These are phyloP conservation scores for Hypocrella siamensis DNA, from an alignment of 2,329 filamentous ascomycete species.

Conservation along the genomic window DNA sequence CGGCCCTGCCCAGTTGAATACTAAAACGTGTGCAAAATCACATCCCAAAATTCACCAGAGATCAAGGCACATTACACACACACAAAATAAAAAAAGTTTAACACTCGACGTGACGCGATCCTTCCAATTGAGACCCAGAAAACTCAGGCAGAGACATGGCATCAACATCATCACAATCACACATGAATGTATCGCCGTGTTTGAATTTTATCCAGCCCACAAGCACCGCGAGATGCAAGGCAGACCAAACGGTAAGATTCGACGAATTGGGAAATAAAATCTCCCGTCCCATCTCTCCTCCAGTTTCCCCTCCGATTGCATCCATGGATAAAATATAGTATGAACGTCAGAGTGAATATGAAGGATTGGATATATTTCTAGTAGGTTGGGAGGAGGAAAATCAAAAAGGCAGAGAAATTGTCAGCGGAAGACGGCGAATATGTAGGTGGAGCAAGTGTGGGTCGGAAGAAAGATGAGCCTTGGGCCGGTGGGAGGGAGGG, in stretches of 20 bases:
- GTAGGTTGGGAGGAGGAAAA: slow-evolving; percentile 22
- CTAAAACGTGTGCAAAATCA: too few species aligned
- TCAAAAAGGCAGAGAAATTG: slow-evolving; percentile 4
- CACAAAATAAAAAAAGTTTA: too few species aligned
- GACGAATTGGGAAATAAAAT: slow-evolving; percentile 19
- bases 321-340: slow-evolving; percentile 28
- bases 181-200: slow-evolving; percentile 15
- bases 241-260: slow-evolving; percentile 34
- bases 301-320: slow-evolving; percentile 54
- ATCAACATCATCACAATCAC: too few species aligned
- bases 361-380: slow-evolving; percentile 31
- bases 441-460: slow-evolving; percentile 3
- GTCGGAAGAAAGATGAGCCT: slow-evolving; percentile 13
- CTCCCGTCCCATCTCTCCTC: slow-evolving; percentile 45
- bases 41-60: too few species aligned
- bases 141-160: too few species aligned
- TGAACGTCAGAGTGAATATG: slow-evolving; percentile 56
- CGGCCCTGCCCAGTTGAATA: too few species aligned
- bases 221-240: slow-evolving; percentile 14
- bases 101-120: too few species aligned
- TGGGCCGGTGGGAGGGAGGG: background rate
- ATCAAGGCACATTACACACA: too few species aligned
- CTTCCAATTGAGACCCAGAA: too few species aligned
- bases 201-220: slow-evolving; percentile 20
- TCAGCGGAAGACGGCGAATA: background rate